phyloP scores from a whole-genome alignment of 169 alveolate genomes.

The Nephromyces sp. region DNA sequence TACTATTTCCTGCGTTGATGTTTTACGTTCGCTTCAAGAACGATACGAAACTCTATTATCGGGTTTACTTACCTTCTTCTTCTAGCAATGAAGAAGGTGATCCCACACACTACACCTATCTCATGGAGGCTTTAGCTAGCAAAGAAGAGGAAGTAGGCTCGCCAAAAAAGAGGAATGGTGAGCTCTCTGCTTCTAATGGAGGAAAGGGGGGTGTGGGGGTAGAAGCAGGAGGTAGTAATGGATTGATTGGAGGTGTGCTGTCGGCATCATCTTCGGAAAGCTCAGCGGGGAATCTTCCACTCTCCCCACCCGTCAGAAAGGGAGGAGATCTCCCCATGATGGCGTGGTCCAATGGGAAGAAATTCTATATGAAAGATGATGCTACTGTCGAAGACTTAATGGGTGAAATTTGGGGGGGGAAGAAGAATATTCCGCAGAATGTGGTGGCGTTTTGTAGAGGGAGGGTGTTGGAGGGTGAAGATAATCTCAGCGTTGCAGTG shows the following conservation, averaged over 20 bases:
- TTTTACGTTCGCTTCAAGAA: constrained; percentile 64
- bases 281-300: background rate
- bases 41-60: constrained; percentile 66
- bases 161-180: background rate
- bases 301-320: background rate
- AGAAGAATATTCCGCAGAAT: constrained; percentile 31
- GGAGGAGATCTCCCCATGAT: constrained; percentile 8
- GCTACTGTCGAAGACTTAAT: constrained; percentile 58
- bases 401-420: constrained; percentile 39
- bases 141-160: constrained; percentile 11
- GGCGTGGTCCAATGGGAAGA: constrained; percentile 61
- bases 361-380: constrained; percentile 53
- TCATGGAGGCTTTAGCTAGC: background rate
- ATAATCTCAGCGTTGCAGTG: constrained; percentile 68
- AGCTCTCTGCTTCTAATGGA: background rate
- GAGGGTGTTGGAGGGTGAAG: constrained; percentile 59
- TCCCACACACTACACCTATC: background rate
- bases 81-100: constrained; percentile 17
- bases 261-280: background rate
- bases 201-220: background rate
- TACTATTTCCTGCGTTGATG: constrained; percentile 60
- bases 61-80: constrained; percentile 45
- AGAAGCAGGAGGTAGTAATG: background rate
- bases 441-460: constrained; percentile 66
- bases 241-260: background rate